Evolutionary conservation across 495 filamentous ascomycete species (phyloP).

Genomic region (Rostrohypoxylon terebratum): DNA sequence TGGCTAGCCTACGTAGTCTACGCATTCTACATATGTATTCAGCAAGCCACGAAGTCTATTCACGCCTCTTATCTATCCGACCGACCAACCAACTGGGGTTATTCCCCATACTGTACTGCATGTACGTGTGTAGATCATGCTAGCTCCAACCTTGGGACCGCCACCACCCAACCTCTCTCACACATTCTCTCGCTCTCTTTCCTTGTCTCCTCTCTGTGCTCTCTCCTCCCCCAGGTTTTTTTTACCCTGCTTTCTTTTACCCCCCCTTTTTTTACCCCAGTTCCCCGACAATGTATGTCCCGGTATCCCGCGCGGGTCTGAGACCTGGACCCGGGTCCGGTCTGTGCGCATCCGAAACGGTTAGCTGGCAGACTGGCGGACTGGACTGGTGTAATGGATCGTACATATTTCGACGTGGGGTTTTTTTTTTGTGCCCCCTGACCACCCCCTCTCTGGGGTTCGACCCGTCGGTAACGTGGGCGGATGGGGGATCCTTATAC

Average conservation of each 20-base stretch:
- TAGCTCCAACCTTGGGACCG: neutral
- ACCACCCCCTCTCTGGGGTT: neutral
- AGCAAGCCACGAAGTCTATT: neutral
- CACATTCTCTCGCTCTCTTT: neutral
- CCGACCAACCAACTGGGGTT: neutral
- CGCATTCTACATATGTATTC: neutral
- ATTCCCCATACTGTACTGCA: constrained; percentile 1
- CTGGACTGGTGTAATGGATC: too few species aligned
- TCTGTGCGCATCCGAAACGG: neutral
- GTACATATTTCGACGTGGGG: neutral
- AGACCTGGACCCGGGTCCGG: neutral
- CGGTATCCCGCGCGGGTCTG: neutral
- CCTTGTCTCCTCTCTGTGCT: too few species aligned
- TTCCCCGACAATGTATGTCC: neutral
- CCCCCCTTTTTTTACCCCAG: constrained; percentile 4
- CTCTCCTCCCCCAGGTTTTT: constrained; percentile 9
- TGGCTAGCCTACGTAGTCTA: neutral
- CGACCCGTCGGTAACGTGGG: neutral
- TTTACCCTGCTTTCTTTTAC: neutral
- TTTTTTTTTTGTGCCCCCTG: neutral
- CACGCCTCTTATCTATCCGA: neutral
- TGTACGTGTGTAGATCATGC: neutral
- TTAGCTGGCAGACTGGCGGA: neutral
- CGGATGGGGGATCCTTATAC: neutral
- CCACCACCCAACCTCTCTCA: neutral